Evolutionary conservation across 2,329 filamentous ascomycete genomes (phyloP).

Genomic region (Ceratocystis destructans): DNA sequence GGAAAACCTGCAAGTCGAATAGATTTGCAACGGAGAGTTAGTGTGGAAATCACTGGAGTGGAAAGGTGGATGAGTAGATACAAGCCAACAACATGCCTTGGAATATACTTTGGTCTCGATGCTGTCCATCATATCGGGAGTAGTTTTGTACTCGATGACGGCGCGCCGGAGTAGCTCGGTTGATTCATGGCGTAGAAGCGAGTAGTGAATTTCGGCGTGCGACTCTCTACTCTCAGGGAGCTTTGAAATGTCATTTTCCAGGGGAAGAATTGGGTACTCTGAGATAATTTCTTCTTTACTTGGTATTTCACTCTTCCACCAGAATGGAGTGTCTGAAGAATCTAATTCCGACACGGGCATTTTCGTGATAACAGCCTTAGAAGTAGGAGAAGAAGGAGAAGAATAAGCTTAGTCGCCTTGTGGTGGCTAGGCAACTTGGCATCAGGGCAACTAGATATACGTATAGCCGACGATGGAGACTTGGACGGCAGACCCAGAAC

Average conservation of each 20-base stretch:
- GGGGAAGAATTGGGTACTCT: slow-evolving; percentile 26
- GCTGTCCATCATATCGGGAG: slow-evolving; percentile 45
- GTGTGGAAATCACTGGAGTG: not conserved
- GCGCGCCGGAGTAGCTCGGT: slow-evolving; percentile 55
- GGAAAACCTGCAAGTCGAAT: slow-evolving; percentile 40
- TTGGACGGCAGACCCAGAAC: no score
- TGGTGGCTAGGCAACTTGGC: no score
- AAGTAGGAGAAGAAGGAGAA: no score
- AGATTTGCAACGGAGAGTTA: not conserved
- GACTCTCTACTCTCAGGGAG: slow-evolving; percentile 46
- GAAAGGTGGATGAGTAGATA: not conserved
- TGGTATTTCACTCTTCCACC: slow-evolving; percentile 39
- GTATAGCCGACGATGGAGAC: no score
- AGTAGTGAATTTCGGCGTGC: slow-evolving; percentile 63
- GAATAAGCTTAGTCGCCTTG: no score
- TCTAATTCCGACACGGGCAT: not conserved
- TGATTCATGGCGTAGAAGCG: slow-evolving; percentile 61
- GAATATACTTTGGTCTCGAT: slow-evolving; percentile 52
- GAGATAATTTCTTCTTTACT: slow-evolving; percentile 38
- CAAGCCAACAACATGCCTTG: slow-evolving; percentile 36
- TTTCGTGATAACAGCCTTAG: no score
- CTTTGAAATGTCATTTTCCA: slow-evolving; percentile 39
- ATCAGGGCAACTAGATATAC: no score
- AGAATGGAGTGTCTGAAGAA: not conserved
- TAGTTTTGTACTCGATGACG: slow-evolving; percentile 39